Evolutionary conservation across 768 basidiomycete species (phyloP), one percentile per base, ranked within the genome.

Genomic region (Lactarius hatsudake): DNA sequence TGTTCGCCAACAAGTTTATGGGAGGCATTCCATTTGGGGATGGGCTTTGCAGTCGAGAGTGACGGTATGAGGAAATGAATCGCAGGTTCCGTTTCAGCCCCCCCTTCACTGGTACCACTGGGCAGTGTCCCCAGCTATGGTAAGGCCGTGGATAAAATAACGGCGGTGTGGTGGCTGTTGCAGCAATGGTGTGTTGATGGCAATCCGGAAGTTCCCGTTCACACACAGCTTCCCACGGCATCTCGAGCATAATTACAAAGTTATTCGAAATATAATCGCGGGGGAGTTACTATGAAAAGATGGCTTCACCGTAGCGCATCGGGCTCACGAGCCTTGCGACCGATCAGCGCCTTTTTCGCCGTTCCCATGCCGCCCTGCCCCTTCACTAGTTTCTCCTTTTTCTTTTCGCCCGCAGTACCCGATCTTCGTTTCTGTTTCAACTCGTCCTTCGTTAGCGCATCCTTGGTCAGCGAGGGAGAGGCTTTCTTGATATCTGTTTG

Each of bases 291-390:
- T 15, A 40, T 40, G 38, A 40, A 40, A 40, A 40, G 5, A 40
- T 38, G 5, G 15, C 5, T 40, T 40, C 38, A 40, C 17, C 5
- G 38, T 40, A 36, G 18, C 32, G 32, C 32, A 23, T 57, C 34
- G 13, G 56, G 56, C 32, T n/a, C 56, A 57, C 56, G 18, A 36
- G 32, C 56, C 15, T 57, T 57, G 56, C 56, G 56, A 51, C 87
- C 87, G 43, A 87, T 74, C 62, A 88, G 68, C 53, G 74, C 76
- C 66, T 80, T 78, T 79, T 89, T 89, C 43, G 81, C 82, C 64
- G 82, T 85, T 75, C 82, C 84, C 34, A 78, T 76, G 12, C 77
- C 67, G 30, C 63, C 77, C 68, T 77, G 75, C 23, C 76, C 71
- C 65, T 76, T 74, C 48, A 76, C 64, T 12, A 78, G 66, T 68